Conservation (phyloP, 2,329 filamentous ascomycete species). For the Aureobasidium zeae region DNA sequence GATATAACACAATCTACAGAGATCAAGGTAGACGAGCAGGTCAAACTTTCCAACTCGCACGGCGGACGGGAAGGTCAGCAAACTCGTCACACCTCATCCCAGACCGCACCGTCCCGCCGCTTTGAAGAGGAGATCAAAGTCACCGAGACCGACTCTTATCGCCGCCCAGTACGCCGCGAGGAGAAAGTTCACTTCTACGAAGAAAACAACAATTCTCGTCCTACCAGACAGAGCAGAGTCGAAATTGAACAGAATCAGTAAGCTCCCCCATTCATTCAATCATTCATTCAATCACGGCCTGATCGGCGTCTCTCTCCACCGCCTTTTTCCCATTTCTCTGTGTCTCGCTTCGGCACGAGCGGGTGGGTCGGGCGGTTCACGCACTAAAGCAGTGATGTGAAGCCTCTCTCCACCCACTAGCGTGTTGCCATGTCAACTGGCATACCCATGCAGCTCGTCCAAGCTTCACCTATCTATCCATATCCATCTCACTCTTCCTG, state of each 20-base stretch:
- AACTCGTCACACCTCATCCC: slow-evolving; percentile 58
- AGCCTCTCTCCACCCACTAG: slow-evolving; percentile 14
- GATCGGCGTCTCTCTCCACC: slow-evolving; percentile 10
- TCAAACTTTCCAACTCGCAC: slow-evolving; percentile 66
- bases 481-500: slow-evolving; percentile 10
- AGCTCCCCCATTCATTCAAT: slow-evolving; percentile 21
- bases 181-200: slow-evolving; percentile 32
- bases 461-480: slow-evolving; percentile 6
- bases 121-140: slow-evolving; percentile 82
- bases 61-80: slow-evolving; percentile 97
- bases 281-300: slow-evolving; percentile 7
- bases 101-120: slow-evolving; percentile 55
- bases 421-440: slow-evolving; percentile 19
- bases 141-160: slow-evolving; percentile 66
- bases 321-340: slow-evolving; percentile 18
- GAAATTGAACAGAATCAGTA: slow-evolving; percentile 47
- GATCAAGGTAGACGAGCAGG: slow-evolving; percentile 81
- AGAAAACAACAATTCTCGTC: slow-evolving; percentile 32
- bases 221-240: slow-evolving; percentile 19
- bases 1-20: slow-evolving; percentile 56
- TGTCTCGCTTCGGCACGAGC: slow-evolving; percentile 10
- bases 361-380: slow-evolving; percentile 17
- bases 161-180: slow-evolving; percentile 52
- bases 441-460: slow-evolving; percentile 11
- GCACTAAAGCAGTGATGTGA: slow-evolving; percentile 14